Base-by-base conservation (phyloP, 306 rosid species). In the Medicago arabica region DNA sequence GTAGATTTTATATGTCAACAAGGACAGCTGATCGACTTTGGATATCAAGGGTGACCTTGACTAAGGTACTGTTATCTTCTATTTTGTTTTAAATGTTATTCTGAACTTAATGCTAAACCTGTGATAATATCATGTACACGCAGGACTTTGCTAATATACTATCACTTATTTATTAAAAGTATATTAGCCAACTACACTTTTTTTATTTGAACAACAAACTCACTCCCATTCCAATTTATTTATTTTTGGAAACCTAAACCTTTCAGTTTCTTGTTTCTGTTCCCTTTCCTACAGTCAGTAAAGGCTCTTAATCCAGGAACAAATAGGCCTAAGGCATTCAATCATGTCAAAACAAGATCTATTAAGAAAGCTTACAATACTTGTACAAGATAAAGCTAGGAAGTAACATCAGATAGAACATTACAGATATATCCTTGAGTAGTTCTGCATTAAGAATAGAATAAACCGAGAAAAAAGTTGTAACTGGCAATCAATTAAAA, bases 1-100 rank as follows among this genome's bases (percentile, higher is more conserved):
- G 9, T 78, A 94, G 98, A 82, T 86, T 90, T 86, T 75, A 85
- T 80, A 80, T 94, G 86, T 91, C 98, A 78, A 90, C 96, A 74
- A 88, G 98, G 79, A 88, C 93, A 60, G 85, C 96, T 3, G 87
- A 94, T 73, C 89, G 85, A 62, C 87, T 85, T 72, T 90, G 88
- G 87, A 78, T 80, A 49, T 92, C 96, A 31, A 68, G 75, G 50
- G 93, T 94, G 84, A 92, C 91, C 38, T 81, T 94, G 70, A 64
- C 93, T 36, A 90, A 94, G 93, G 98, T 92, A 76, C 16, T 72
- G 18, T 47, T 68, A 43, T 68, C 60, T 53, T 31, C 47, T 54
- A 67, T 41, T 67, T 64, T 72, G 38, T 72, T 80, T 58, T 38
- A 38, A 38, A 44, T 61, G 36, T 60, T 16, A 64, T 41, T 69